phyloP scores from a whole-genome alignment of 306 rosid species.

The Ochetophila trinervis region DNA sequence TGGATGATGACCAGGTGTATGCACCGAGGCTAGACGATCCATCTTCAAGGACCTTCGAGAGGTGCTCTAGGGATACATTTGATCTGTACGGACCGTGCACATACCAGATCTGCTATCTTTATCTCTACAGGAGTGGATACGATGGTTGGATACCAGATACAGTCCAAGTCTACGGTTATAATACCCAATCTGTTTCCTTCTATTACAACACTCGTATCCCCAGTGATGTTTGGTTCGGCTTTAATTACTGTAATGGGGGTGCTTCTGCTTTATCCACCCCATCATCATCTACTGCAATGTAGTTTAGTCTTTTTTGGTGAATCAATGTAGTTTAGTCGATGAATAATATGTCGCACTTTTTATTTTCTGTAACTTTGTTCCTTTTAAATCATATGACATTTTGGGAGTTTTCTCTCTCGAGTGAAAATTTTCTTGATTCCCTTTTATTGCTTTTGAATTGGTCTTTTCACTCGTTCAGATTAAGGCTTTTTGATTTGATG shows the following conservation, averaged over 20 bases:
- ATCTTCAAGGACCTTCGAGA: conserved; percentile 53
- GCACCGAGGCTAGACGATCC: conserved; percentile 68
- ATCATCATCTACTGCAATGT: too few relatives aligned
- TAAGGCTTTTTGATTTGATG: too few relatives aligned
- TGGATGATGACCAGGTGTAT: conserved; percentile 47
- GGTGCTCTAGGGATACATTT: conserved; percentile 79
- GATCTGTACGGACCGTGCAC: conserved; percentile 71
- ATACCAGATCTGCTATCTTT: conserved; percentile 54
- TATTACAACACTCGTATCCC: conserved; percentile 57
- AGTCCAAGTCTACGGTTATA: conserved; percentile 48
- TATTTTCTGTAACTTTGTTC: too few relatives aligned
- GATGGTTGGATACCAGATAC: conserved; percentile 82
- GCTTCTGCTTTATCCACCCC: conserved; percentile 23
- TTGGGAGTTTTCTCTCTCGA: too few relatives aligned
- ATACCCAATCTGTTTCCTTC: conserved; percentile 41
- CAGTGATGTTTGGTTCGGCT: conserved; percentile 66
- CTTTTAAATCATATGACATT: too few relatives aligned
- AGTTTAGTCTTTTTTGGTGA: too few relatives aligned
- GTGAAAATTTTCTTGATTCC: too few relatives aligned
- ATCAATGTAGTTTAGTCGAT: too few relatives aligned
- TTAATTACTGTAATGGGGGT: conserved; percentile 42
- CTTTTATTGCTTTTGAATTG: too few relatives aligned
- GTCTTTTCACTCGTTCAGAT: too few relatives aligned
- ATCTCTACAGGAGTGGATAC: conserved; percentile 63
- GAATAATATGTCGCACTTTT: too few relatives aligned